Base-by-base conservation (phyloP, 2,329 filamentous ascomycete species). In the Aspergillus chevalieri region DNA sequence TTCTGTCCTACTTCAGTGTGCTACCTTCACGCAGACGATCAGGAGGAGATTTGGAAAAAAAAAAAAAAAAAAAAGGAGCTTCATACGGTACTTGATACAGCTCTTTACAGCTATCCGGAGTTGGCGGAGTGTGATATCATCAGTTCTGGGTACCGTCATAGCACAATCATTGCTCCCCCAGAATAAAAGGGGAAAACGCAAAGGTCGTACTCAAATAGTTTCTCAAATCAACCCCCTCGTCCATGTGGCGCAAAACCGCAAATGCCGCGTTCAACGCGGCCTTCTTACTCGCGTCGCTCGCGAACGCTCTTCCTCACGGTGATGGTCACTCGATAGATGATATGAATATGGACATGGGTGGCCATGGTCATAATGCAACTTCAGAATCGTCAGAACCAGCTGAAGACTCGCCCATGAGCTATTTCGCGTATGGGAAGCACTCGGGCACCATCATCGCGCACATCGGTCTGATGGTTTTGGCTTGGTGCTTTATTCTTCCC, bases 401-500 rank as follows among this genome's bases (percentile, higher is more conserved):
- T 15, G 49, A 54, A n/a, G 56, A 67, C n/a, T 59, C 62, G 17
- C 59, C 65, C 3, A 67, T 71, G 63, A 75, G 71, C 51, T 75
- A 75, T 57, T 74, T 72, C 47, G 65, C 67, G 8, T 67, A 71
- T 48, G 63, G 61, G 21, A 64, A 71, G 54, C 66, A 74, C 51
- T 62, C 63, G 4, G 63, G 65, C 39, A 56, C 66, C 45, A 84
- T 93, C 58, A 77, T 86, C 59, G 79, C 79, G 50, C 89, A 93
- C 62, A 85, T 91, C 49, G 73, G 69, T 4, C 72, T 88, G 43
- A 89, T 90, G 83, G 71, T 83, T 2, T 49, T 87, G 7, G 80
- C 79, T 7, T 93, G 89, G 88, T 76, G 86, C 33, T 77, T 91
- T 48, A 63, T 87, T 44, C 75, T 92, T 48, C 89, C 89, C 46